A percentile compares a stretch with the other conserved stretches of the same genome.
Evolutionary conservation across 148 eudicot genomes (phyloP).

Genomic region (Dysphania ambrosioides): DNA sequence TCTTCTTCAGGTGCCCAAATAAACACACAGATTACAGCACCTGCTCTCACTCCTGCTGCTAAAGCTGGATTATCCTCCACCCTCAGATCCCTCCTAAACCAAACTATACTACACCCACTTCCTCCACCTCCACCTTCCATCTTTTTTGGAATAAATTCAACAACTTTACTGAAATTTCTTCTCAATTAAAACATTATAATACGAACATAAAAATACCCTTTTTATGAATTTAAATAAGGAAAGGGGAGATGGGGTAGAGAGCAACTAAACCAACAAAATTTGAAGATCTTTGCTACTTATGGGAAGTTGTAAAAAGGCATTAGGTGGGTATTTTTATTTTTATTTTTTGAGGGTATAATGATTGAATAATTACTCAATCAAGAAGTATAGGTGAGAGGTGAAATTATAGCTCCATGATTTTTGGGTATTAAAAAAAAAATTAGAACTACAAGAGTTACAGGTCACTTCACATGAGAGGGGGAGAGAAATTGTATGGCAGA

Average conservation of each 20-base stretch:
- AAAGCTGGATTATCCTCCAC: slow-evolving; percentile 95
- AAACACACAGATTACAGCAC: slow-evolving; percentile 66
- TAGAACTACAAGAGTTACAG: slow-evolving; percentile 13
- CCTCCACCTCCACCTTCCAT: slow-evolving; percentile 50
- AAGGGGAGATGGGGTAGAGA: background rate
- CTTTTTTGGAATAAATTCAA: background rate
- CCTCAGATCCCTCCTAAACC: slow-evolving; percentile 98
- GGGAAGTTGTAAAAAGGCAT: slow-evolving; percentile 5
- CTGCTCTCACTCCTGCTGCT: slow-evolving; percentile 80
- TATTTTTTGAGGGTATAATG: background rate
- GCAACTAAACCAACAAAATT: slow-evolving; percentile 3
- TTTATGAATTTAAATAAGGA: slow-evolving; percentile 6
- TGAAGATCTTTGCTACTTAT: background rate
- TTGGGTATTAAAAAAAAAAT: background rate
- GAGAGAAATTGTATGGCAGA: slow-evolving; percentile 20
- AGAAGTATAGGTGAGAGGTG: background rate
- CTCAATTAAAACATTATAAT: background rate
- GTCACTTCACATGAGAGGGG: slow-evolving; percentile 30
- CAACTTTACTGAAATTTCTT: no score
- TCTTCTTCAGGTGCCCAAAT: slow-evolving; percentile 99
- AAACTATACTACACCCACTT: slow-evolving; percentile 76
- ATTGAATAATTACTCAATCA: background rate
- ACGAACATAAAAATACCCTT: background rate
- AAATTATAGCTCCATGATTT: slow-evolving; percentile 14
- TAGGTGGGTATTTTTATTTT: background rate